A percentile compares a stretch with the other conserved stretches of the same genome.
Evolutionary conservation across 164 flowering plant genomes (phyloP).

Genomic region (Sextonia rubra): DNA sequence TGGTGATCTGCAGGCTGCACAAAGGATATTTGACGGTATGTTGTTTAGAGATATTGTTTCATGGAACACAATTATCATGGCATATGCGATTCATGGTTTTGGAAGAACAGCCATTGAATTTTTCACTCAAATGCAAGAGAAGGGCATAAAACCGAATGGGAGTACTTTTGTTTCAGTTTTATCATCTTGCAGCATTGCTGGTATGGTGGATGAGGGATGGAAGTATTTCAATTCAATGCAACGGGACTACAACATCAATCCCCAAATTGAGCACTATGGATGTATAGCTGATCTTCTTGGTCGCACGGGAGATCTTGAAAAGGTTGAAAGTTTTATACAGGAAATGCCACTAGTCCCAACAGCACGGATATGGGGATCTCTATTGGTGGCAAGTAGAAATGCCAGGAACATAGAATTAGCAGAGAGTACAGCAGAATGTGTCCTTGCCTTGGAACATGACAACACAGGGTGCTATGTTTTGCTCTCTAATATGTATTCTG

Average conservation of each 20-base stretch:
- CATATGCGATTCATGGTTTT: slow-evolving; percentile 62
- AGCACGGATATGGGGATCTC: slow-evolving; percentile 70
- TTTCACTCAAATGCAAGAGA: slow-evolving; percentile 41
- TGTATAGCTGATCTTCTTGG: slow-evolving; percentile 70
- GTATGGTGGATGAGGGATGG: slow-evolving; percentile 61
- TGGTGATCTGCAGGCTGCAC: slow-evolving; percentile 46
- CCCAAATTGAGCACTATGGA: slow-evolving; percentile 65
- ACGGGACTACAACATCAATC: slow-evolving; percentile 39
- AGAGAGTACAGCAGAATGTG: slow-evolving; percentile 41
- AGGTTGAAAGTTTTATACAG: slow-evolving; percentile 36
- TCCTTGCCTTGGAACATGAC: slow-evolving; percentile 44
- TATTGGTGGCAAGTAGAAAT: slow-evolving; percentile 52
- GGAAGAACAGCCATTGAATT: slow-evolving; percentile 34
- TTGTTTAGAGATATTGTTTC: slow-evolving; percentile 47
- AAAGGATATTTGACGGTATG: slow-evolving; percentile 38
- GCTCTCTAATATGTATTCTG: slow-evolving; percentile 66
- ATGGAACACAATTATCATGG: slow-evolving; percentile 72
- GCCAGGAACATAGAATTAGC: slow-evolving; percentile 42
- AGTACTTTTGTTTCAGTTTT: slow-evolving; percentile 65
- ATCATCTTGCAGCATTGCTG: slow-evolving; percentile 57
- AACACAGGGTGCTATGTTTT: slow-evolving; percentile 63
- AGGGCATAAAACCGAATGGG: slow-evolving; percentile 40
- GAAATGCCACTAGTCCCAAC: slow-evolving; percentile 52
- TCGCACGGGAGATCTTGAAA: slow-evolving; percentile 40
- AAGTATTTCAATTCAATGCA: slow-evolving; percentile 47